Conservation (phyloP, 495 filamentous ascomycete species). For the Astrocystis sublimbata region DNA sequence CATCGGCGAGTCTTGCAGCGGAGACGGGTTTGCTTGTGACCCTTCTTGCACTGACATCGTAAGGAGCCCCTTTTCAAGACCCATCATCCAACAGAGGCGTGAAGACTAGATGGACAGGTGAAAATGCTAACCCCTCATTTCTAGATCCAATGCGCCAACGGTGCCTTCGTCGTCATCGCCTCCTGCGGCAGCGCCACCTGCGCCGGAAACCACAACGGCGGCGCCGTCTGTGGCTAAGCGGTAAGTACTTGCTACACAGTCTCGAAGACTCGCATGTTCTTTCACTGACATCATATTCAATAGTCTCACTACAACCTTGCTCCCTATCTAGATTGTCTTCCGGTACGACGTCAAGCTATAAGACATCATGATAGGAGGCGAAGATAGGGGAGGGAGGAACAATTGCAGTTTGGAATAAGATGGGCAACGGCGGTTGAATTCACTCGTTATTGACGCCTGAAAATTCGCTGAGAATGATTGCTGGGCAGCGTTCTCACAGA, state of each 20-base stretch:
- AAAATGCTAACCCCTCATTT: too few species aligned
- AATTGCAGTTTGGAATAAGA: background rate
- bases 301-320: background rate
- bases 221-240: conserved; percentile 13
- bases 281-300: background rate
- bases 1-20: conserved; percentile 11
- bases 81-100: background rate
- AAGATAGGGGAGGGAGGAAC: background rate
- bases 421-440: background rate
- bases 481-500: background rate
- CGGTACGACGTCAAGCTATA: background rate
- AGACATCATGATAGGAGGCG: background rate
- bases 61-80: background rate
- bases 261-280: background rate
- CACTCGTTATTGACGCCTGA: background rate
- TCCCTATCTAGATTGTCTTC: background rate
- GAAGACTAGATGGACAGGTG: too few species aligned
- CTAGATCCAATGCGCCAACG: conserved; percentile 15
- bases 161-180: conserved; percentile 12
- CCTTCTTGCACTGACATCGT: conserved; percentile 7
- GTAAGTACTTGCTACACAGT: background rate
- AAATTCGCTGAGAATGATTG: background rate
- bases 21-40: conserved; percentile 3
- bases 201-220: conserved; percentile 12
- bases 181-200: conserved; percentile 9